Evolutionary conservation across 176 grass and related monocot genomes (phyloP).

Genomic region (Tuctoria greenei): DNA sequence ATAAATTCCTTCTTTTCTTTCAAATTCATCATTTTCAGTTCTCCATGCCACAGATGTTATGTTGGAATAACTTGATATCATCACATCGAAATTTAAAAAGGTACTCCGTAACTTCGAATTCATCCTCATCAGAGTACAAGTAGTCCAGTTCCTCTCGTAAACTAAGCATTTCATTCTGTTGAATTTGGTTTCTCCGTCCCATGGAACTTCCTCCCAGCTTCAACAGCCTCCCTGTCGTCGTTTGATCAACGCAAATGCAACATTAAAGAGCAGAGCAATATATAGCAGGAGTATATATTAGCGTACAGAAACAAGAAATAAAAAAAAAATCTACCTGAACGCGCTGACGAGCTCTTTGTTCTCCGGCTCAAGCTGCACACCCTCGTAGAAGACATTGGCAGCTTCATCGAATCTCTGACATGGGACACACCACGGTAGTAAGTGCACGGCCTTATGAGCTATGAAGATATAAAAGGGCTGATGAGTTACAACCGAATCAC

Average conservation of each 20-base stretch:
- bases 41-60: background rate
- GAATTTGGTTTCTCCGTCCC: conserved; percentile 37
- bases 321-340: conserved; percentile 59
- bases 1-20: too few relatives aligned
- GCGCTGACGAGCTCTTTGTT: conserved; percentile 80
- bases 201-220: conserved; percentile 67
- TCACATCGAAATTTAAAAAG: background rate
- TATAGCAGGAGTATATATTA: background rate
- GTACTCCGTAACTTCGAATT: background rate
- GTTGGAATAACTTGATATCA: background rate
- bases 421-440: background rate
- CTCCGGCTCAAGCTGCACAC: conserved; percentile 74
- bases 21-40: background rate
- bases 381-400: conserved; percentile 85
- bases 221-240: conserved; percentile 71
- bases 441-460: background rate
- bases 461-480: background rate
- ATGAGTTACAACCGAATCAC: background rate
- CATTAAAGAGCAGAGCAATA: background rate
- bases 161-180: background rate
- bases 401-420: conserved; percentile 77
- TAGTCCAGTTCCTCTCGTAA: background rate
- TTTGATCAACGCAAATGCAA: background rate
- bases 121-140: background rate
- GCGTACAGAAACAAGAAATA: background rate